phyloP scores from a whole-genome alignment of 768 basidiomycete species.

The Lentinus tigrinus region DNA sequence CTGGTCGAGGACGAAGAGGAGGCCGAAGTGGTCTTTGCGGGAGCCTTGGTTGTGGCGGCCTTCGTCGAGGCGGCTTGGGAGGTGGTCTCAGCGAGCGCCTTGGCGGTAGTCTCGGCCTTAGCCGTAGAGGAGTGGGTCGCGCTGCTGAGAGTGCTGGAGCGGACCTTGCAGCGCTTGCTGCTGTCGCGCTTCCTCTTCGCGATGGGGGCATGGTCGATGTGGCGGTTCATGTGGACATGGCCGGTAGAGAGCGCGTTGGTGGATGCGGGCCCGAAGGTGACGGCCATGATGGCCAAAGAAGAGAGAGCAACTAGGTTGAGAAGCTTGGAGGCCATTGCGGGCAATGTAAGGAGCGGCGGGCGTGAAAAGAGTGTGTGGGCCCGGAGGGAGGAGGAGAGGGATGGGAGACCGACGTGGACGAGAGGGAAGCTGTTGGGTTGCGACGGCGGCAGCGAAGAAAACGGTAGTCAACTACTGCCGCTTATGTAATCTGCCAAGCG shows the following conservation, averaged over 20 bases:
- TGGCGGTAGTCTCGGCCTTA: conserved; percentile 16
- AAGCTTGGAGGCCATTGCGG: conserved; percentile 40
- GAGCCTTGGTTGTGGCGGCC: neutral
- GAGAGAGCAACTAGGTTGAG: conserved; percentile 59
- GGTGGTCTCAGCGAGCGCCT: conserved; percentile 13
- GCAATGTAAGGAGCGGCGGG: conserved; percentile 21
- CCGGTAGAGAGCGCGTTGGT: conserved; percentile 48
- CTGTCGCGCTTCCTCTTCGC: conserved; percentile 46
- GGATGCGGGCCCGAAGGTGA: conserved; percentile 44
- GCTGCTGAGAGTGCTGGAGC: conserved; percentile 31
- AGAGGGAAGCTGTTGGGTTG: conserved; percentile 11
- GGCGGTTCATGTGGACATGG: conserved; percentile 36
- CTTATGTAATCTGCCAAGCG: conserved; percentile 27
- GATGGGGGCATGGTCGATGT: conserved; percentile 41
- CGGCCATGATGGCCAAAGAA: conserved; percentile 54
- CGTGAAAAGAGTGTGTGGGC: conserved; percentile 31
- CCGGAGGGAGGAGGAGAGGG: conserved; percentile 13
- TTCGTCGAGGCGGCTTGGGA: conserved; percentile 6
- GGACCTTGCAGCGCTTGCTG: conserved; percentile 57
- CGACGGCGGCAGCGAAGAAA: conserved; percentile 12
- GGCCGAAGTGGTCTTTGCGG: neutral
- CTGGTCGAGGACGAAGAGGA: neutral
- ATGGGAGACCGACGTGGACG: conserved; percentile 11
- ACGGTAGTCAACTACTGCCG: conserved; percentile 10
- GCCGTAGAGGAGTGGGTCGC: conserved; percentile 13